Base-by-base conservation (phyloP, 306 rosid species). In the Vicia sativa region DNA sequence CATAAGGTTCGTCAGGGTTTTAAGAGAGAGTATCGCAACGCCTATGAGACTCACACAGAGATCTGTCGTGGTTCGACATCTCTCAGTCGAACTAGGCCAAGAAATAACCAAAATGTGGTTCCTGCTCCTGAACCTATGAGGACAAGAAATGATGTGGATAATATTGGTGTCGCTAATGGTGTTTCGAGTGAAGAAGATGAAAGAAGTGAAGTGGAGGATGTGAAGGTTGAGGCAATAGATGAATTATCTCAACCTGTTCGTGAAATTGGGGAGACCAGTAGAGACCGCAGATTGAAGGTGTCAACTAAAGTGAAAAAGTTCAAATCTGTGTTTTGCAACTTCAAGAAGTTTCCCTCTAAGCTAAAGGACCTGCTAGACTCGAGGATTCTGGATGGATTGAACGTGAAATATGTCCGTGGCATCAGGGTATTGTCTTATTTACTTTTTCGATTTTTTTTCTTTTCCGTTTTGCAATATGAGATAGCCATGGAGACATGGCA, bases 321-420 rank as follows among this genome's bases (percentile, higher is more conserved):
- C 38, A 34, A 34, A 34, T 9, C 9, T 34, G 31, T 18, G 50
- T 34, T 0, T 54, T 11, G 48, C n/a, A 60, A 11, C 15, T 31
- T 7, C 18, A 87, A 87, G 75, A 89, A 79, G 81, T 86, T 81
- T 43, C 87, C 87, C 13, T 1, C 69, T 1, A 90, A 71, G 62
- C 64, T 92, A 59, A 86, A 79, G 62, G 93, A 86, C 41, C 92
- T 92, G 76, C 79, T 89, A 29, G 70, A 69, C 4, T 86, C 89
- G 1, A 82, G 96, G 60, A 70, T 92, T 75, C 86, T 92, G 2
- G 96, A 92, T 65, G 98, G 93, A 19, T 55, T 83, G 18, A 64
- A 29, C 0, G 96, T 90, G 38, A 86, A 58, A 53, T 92, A 90
- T 71, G 14, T 77, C 21, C 79, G 81, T 10, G 74, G 90, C 4